Evolutionary conservation across 176 grass and related monocot genomes (phyloP), one percentile per base, ranked within the genome.

Genomic region (Carex littledalei): DNA sequence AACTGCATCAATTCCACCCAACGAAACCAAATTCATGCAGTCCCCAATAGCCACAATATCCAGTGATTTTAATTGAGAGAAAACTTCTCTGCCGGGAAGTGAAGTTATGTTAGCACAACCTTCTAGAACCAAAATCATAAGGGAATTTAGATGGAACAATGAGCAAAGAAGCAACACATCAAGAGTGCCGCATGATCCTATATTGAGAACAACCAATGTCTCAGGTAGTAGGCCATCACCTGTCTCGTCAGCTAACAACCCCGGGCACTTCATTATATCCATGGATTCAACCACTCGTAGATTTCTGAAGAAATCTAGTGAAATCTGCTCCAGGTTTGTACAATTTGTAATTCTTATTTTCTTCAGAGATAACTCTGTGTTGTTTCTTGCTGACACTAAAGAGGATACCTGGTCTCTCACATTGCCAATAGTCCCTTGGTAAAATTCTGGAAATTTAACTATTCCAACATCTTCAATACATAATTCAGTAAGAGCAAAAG

Each of bases 261-360:
- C 84, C 60, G 63, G 81, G 65, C 85, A 92, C 0, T 83, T 67
- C 3, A 57, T 32, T 61, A 92, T 69, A 21, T 79, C 52, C 49
- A 92, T 52, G 57, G 16, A 31, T 45, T 89, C 35, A 8, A 89
- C 84, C 50, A 18, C 60, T 17, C 32, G 37, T 26, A 81, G 12
- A 74, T 82, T 85, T 71, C 57, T 16, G 26, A 92, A 82, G 62
- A 56, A 88, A 58, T 89, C 85, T 50, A 78, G 41, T 3, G 87
- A 81, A 49, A 89, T 72, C 15, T 16, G 52, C 39, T 65, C 66
- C 15, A 92, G 53, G 15, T 74, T 66, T 65, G 0, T 50, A 69
- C 90, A 92, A 66, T 89, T 57, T 86, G 61, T 53, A 78, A 92
- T 87, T 4, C 6, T 87, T 57, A 92, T 37, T 50, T 87, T 80